Base-by-base conservation (phyloP, 306 rosid species). In the Astragalus glycyphyllos region DNA sequence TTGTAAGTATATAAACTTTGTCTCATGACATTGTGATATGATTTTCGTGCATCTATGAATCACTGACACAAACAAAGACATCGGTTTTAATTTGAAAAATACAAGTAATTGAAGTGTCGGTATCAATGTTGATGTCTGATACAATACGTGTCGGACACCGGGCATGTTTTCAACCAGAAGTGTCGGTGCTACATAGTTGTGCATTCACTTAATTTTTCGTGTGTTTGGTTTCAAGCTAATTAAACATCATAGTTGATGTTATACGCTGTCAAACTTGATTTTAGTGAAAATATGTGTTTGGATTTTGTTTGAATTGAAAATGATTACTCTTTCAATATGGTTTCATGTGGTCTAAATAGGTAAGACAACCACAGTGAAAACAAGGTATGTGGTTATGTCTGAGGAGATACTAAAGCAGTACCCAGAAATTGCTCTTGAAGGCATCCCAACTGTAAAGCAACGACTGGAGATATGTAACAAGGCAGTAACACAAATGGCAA, bases 331-430 rank as follows among this genome's bases (percentile, higher is more conserved):
- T 7, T 77, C 3, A 58, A 17, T 12, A 29, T 58, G 82, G 41
- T 46, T 75, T 45, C n/a, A 26, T 81, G 10, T 79, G 73, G 51
- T 47, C 47, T 17, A 41, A 37, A 71, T 83, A 91, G 96, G 97
- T 87, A 89, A 89, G 85, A 84, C 97, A 41, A 94, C 98, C 5
- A 89, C 95, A 11, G 97, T 94, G 38, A 91, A 86, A 84, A 94
- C 98, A 14, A 85, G 98, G 72, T 87, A 94, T 1, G 98, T 94
- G 63, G 98, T 90, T 40, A 94, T 94, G 98, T 90, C 90, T 0
- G 96, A 90, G 62, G 96, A 94, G 80, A 84, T 90, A 76, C 84
- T 90, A 11, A 80, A 60, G 45, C 80, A 82, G 71, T 89, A 84
- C 59, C 92, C 92, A 10, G 97, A 84, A 72, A 88, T 94, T 8